A percentile compares a stretch with the other conserved stretches of the same genome.
phyloP scores from a whole-genome alignment of 768 basidiomycete species.

The Inosperma sp. region DNA sequence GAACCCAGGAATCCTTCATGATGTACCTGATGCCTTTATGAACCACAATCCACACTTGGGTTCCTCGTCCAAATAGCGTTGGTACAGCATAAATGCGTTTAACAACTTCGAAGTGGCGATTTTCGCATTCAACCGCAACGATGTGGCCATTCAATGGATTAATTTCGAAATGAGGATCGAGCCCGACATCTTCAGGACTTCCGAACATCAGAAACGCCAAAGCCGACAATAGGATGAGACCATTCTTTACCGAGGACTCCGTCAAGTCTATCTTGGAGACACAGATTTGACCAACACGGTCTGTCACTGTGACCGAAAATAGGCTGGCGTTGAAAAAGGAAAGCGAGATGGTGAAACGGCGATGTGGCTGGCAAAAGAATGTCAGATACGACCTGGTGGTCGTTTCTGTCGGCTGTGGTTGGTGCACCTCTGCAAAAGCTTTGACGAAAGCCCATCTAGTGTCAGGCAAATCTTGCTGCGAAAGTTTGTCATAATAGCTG shows the following conservation, averaged over 20 bases:
- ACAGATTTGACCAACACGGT: constrained; percentile 1
- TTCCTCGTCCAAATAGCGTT: constrained; percentile 4
- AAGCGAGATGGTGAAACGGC: constrained; percentile 1
- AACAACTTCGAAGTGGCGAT: neutral
- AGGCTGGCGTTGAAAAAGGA: neutral
- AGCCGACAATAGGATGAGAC: constrained; percentile 3
- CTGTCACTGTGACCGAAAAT: constrained; percentile 6
- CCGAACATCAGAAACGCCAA: constrained; percentile 6
- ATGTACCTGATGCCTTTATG: neutral
- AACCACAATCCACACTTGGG: constrained; percentile 2
- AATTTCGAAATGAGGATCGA: constrained; percentile 6
- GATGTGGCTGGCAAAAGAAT: constrained; percentile 7
- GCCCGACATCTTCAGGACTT: neutral
- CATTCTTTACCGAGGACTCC: neutral
- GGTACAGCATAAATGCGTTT: constrained; percentile 2
- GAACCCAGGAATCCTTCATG: constrained; percentile 7
- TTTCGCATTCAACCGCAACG: constrained; percentile 1
- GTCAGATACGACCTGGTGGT: neutral
- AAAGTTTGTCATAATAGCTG: neutral
- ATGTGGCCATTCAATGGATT: neutral
- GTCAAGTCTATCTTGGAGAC: neutral
- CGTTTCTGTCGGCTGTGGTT: neutral
- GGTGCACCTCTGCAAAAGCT: constrained; percentile 1
- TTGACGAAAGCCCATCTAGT: constrained; percentile 5
- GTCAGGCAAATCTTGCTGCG: neutral